Percentiles rank a stretch among this genome's conserved stretches.
These are phyloP conservation scores for Aspergillus conjunctus DNA, from an alignment of 495 filamentous ascomycete genomes.

Conservation along the genomic window DNA sequence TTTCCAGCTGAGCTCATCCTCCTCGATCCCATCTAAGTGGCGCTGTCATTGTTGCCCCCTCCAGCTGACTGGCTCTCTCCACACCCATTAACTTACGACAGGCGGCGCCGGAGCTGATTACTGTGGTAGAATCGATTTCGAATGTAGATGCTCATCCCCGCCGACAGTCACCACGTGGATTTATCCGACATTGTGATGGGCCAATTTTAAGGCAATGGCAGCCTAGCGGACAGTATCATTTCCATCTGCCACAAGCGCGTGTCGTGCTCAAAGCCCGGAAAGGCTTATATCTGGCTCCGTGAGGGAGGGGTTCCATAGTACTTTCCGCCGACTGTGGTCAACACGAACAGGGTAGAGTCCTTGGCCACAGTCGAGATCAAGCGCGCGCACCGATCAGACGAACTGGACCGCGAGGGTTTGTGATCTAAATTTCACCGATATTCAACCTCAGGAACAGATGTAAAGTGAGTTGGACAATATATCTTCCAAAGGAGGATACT, in stretches of 20 bases:
- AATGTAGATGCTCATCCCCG: neutral
- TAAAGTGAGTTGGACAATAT: neutral
- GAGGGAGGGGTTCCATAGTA: neutral
- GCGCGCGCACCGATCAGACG: neutral
- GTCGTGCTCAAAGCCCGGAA: neutral
- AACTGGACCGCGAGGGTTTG: neutral
- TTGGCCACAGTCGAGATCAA: neutral
- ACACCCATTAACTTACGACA: too few species aligned
- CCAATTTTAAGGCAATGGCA: neutral
- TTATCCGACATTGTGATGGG: constrained; percentile 1
- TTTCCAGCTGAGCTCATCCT: too few species aligned
- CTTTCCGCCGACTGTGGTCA: neutral
- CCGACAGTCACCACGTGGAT: neutral
- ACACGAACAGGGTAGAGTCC: neutral
- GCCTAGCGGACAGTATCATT: neutral
- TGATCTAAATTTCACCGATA: neutral
- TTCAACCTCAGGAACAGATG: neutral
- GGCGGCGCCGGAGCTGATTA: neutral
- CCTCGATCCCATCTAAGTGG: too few species aligned
- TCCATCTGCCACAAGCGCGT: neutral
- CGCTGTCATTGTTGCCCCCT: too few species aligned
- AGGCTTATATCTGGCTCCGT: neutral
- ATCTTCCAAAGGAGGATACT: neutral
- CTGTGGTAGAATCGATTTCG: neutral
- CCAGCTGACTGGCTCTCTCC: too few species aligned